These are phyloP conservation scores for Lodderomyces theae DNA, from an alignment of 1,139 yeast genomes.

Conservation along the genomic window DNA sequence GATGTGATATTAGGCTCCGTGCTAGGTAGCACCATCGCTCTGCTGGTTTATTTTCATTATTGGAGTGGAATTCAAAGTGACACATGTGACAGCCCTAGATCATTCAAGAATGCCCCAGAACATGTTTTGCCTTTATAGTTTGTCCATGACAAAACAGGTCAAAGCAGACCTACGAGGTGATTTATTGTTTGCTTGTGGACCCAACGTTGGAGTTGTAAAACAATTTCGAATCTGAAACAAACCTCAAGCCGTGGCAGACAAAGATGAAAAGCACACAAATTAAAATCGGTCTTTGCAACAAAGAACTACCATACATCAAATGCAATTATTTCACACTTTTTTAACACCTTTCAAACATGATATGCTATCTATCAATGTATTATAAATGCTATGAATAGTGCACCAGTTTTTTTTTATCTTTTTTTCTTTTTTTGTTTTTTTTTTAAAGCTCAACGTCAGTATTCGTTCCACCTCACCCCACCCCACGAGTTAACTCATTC, in stretches of 20 bases:
- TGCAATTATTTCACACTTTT: not conserved
- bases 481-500: not conserved
- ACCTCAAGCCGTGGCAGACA: no score
- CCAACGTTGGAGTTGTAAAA: not conserved
- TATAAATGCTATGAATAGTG: not conserved
- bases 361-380: not conserved
- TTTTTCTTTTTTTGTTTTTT: no score
- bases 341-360: not conserved
- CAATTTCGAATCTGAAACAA: not conserved
- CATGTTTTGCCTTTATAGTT: constrained; percentile 1
- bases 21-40: constrained; percentile 28
- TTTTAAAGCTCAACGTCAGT: no score
- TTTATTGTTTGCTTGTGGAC: not conserved
- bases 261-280: not conserved
- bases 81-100: constrained; percentile 4
- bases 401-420: no score
- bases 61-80: constrained; percentile 25
- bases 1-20: constrained; percentile 60
- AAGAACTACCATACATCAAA: not conserved
- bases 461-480: no score
- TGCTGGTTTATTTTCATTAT: constrained; percentile 40
- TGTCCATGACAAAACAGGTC: not conserved
- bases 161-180: no score
- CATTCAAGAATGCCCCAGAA: not conserved
- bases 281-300: not conserved